These are phyloP conservation scores for Hymenoscyphus linearis DNA, from an alignment of 2,329 filamentous ascomycete genomes.

Conservation along the genomic window DNA sequence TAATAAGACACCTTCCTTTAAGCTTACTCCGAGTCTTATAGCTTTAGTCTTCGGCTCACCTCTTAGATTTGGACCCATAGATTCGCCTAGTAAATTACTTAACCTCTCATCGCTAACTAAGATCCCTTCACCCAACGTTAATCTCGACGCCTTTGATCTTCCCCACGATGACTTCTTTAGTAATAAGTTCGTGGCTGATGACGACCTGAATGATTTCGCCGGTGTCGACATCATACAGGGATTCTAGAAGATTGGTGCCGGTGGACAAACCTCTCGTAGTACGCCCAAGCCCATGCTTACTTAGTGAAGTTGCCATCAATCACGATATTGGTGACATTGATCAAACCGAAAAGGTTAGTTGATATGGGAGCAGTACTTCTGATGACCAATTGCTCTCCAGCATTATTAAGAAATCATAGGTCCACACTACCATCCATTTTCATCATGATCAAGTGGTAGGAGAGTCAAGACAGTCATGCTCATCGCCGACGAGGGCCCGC, in stretches of 20 bases:
- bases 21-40: conserved; percentile 37
- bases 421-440: too few species aligned
- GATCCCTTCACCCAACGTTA: conserved; percentile 19
- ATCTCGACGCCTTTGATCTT: conserved; percentile 23
- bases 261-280: conserved; percentile 18
- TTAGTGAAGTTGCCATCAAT: too few species aligned
- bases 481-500: too few species aligned
- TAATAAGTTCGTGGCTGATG: conserved; percentile 47
- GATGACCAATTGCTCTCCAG: too few species aligned
- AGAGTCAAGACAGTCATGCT: too few species aligned
- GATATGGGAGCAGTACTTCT: too few species aligned
- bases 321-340: too few species aligned
- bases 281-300: conserved; percentile 18
- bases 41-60: conserved; percentile 45
- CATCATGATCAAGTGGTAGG: too few species aligned
- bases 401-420: too few species aligned
- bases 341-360: too few species aligned
- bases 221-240: conserved; percentile 69
- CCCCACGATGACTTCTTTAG: conserved; percentile 49
- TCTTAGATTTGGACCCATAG: conserved; percentile 50
- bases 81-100: conserved; percentile 50
- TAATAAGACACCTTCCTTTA: conserved; percentile 47
- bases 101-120: conserved; percentile 23
- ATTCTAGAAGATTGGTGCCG: conserved; percentile 69
- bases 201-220: conserved; percentile 52